Conservation (phyloP, 2,329 filamentous ascomycete genomes). For the Elsinoe batatas region DNA sequence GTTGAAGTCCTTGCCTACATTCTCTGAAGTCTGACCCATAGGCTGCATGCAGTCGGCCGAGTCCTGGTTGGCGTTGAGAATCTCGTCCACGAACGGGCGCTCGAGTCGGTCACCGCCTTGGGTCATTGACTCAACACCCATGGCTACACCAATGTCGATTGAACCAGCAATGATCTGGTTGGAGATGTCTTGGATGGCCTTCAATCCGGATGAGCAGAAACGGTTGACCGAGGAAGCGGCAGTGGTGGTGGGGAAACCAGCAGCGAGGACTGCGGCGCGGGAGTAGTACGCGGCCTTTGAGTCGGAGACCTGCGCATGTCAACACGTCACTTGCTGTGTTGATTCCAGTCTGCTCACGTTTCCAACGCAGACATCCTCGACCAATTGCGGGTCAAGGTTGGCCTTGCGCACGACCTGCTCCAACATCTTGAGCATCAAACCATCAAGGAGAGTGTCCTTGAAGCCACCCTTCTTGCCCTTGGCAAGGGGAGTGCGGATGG, state of each 20-base stretch:
- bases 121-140: conserved; percentile 86
- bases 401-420: conserved; percentile 43
- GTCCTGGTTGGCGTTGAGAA: conserved; percentile 63
- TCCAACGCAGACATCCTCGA: conserved; percentile 71
- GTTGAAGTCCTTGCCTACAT: conserved; percentile 83
- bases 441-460: conserved; percentile 87
- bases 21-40: conserved; percentile 98
- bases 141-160: conserved; percentile 79
- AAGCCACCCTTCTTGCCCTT: conserved; percentile 88
- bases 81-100: conserved; percentile 65
- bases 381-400: conserved; percentile 26
- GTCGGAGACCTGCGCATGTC: conserved; percentile 57
- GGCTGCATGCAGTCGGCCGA: conserved; percentile 79
- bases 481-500: conserved; percentile 75
- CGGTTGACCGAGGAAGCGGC: conserved; percentile 77
- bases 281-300: conserved; percentile 81
- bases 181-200: conserved; percentile 90
- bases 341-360: conserved; percentile 63
- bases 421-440: conserved; percentile 70
- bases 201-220: conserved; percentile 94
- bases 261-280: conserved; percentile 78
- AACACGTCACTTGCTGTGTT: too few species aligned
- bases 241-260: conserved; percentile 86
- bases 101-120: conserved; percentile 59
- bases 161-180: conserved; percentile 69